Conservation (phyloP, 495 filamentous ascomycete species). For the Rhypophila decipiens region DNA sequence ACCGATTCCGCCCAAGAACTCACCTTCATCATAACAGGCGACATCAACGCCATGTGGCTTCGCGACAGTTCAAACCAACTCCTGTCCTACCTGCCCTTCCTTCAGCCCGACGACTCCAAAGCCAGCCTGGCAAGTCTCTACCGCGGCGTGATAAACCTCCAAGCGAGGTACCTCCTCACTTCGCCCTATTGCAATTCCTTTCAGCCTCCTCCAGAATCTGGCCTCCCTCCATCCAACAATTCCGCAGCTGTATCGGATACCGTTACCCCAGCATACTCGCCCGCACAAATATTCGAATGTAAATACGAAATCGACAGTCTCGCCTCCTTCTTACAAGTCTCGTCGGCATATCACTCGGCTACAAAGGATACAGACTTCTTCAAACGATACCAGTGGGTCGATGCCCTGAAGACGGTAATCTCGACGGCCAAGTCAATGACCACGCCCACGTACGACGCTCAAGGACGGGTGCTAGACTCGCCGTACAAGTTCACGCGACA, state of each 20-base stretch:
- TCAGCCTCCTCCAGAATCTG: constrained; percentile 50
- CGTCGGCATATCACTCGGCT: constrained; percentile 48
- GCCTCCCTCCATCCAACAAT: constrained; percentile 21
- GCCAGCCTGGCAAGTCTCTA: constrained; percentile 52
- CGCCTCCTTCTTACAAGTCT: constrained; percentile 58
- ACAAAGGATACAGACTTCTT: constrained; percentile 55
- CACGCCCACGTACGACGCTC: constrained; percentile 48
- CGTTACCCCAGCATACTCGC: constrained; percentile 16
- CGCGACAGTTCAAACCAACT: constrained; percentile 63
- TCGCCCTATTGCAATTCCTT: constrained; percentile 62
- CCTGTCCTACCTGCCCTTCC: constrained; percentile 53
- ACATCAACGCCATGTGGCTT: constrained; percentile 76
- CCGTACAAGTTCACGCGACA: constrained; percentile 54
- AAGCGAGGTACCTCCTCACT: constrained; percentile 53
- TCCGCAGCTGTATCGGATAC: constrained; percentile 10
- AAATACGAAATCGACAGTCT: constrained; percentile 65
- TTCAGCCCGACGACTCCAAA: constrained; percentile 37
- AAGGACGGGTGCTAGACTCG: constrained; percentile 45
- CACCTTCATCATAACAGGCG: constrained; percentile 46
- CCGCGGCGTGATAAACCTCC: constrained; percentile 60
- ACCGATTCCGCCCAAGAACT: constrained; percentile 39
- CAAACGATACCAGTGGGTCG: constrained; percentile 40
- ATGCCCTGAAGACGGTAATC: constrained; percentile 21
- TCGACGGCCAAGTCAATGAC: constrained; percentile 47
- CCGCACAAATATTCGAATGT: constrained; percentile 37